These are phyloP conservation scores for Penicillium sp. DNA, from an alignment of 2,329 filamentous ascomycete genomes.

Conservation along the genomic window DNA sequence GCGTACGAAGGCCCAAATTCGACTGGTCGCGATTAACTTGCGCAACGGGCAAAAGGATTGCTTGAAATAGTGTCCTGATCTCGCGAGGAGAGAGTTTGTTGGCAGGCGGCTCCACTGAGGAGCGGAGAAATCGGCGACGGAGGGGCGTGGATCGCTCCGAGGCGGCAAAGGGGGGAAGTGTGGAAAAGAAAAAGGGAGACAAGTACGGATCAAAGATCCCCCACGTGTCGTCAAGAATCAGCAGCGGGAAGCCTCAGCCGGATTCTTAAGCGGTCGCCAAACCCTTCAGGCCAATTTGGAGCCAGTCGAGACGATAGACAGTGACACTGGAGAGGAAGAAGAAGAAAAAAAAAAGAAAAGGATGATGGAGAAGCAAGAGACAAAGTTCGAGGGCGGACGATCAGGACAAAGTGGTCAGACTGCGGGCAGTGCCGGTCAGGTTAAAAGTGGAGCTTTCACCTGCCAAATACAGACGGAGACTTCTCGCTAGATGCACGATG, in stretches of 20 bases:
- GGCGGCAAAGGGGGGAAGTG: background rate
- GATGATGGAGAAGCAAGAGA: background rate
- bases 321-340: conserved; percentile 2
- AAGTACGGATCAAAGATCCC: too few species aligned
- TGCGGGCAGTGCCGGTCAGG: conserved; percentile 8
- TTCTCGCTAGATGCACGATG: background rate
- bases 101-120: background rate
- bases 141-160: background rate
- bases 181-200: background rate
- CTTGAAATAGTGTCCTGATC: background rate
- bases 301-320: background rate
- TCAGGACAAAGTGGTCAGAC: conserved; percentile 18
- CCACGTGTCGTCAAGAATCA: too few species aligned
- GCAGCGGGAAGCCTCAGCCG: background rate
- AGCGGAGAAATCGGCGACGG: conserved; percentile 1
- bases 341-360: background rate
- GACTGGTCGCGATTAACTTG: too few species aligned
- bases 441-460: conserved; percentile 12
- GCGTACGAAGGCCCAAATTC: background rate
- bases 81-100: background rate
- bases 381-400: background rate
- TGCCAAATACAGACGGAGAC: conserved; percentile 1
- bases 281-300: too few species aligned
- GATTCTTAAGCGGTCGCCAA: background rate
- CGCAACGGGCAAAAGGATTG: too few species aligned